phyloP scores from a whole-genome alignment of 768 basidiomycete species.

The Lentinula detonsa region DNA sequence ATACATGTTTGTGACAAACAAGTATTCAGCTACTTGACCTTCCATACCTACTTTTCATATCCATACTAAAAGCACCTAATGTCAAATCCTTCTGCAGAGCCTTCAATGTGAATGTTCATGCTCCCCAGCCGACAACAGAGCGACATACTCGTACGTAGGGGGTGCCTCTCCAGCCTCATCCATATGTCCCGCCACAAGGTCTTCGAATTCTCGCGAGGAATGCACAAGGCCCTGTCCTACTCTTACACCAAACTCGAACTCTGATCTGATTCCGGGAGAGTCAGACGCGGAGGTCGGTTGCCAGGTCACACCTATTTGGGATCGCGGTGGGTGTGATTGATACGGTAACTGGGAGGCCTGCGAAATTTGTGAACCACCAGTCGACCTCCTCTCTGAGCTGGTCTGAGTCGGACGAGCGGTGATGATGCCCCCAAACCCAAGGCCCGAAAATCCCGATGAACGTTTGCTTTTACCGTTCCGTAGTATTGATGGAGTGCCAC shows the following conservation, averaged over 20 bases:
- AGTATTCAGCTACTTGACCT: no score
- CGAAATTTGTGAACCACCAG: constrained; percentile 9
- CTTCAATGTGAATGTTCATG: not conserved
- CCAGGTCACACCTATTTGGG: constrained; percentile 18
- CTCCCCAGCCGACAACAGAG: constrained; percentile 20
- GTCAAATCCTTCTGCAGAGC: no score
- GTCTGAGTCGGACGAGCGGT: not conserved
- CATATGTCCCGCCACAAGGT: constrained; percentile 78
- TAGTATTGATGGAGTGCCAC: not conserved
- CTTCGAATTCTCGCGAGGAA: constrained; percentile 52
- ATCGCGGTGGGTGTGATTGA: constrained; percentile 14
- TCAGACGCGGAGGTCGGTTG: constrained; percentile 34
- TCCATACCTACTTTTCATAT: no score
- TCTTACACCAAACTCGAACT: not conserved
- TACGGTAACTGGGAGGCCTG: constrained; percentile 19
- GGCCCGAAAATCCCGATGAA: not conserved
- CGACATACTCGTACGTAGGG: constrained; percentile 53
- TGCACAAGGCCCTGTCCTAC: not conserved
- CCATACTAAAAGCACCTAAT: no score
- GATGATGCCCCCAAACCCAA: not conserved
- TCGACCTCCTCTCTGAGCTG: not conserved
- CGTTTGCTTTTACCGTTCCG: not conserved
- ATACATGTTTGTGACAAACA: no score
- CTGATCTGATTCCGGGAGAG: constrained; percentile 11
- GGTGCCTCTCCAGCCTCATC: constrained; percentile 80